Evolutionary conservation across 768 basidiomycete genomes (phyloP), one percentile per base, ranked within the genome.

Genomic region (Tephrocybe sp.): DNA sequence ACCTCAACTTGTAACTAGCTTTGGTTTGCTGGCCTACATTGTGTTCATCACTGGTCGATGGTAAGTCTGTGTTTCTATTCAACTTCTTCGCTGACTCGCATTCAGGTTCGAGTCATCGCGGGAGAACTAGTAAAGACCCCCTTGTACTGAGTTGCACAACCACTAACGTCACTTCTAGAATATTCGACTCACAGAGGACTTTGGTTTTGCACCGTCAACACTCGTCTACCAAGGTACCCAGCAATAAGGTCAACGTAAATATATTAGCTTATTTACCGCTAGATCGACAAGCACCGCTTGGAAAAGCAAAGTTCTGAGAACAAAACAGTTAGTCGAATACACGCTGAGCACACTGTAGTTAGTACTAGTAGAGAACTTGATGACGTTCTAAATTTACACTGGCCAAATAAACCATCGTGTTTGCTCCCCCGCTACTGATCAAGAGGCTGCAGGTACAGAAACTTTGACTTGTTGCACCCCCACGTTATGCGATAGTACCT

Each of bases 11-110:
- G 22, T 16, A 45, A 19, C 25, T 44, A 91, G 89, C 68, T 93
- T 15, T 93, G 91, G 91, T 93, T 93, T 64, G 79, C 82, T n/a
- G 82, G 76, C 19, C 68, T 93, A 25, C 91, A 93, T 60, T 90
- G 90, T 36, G 85, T 93, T 21, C 91, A 93, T 66, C 91, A 93
- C 62, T 93, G 88, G 88, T 90, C 88, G 16, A 91, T 91, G 86
- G 88, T 88, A 62, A 58, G 22, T 45, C 15, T 29, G n/a, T 15
- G 21, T 43, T 22, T 45, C 34, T 7, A n/a, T 22, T 33, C 34
- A 12, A 34, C 19, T 9, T n/a, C 24, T 54, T 10, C 37, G 27
- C n/a, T 43, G 33, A 42, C 36, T 21, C 29, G 27, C 27, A 34
- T 23, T 29, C 50, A 91, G 88, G 77, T 93, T 46, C 85, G 91